A percentile compares a stretch with the other conserved stretches of the same genome.
Conservation (phyloP, 768 basidiomycete species). For the Boletus barrowsii region DNA sequence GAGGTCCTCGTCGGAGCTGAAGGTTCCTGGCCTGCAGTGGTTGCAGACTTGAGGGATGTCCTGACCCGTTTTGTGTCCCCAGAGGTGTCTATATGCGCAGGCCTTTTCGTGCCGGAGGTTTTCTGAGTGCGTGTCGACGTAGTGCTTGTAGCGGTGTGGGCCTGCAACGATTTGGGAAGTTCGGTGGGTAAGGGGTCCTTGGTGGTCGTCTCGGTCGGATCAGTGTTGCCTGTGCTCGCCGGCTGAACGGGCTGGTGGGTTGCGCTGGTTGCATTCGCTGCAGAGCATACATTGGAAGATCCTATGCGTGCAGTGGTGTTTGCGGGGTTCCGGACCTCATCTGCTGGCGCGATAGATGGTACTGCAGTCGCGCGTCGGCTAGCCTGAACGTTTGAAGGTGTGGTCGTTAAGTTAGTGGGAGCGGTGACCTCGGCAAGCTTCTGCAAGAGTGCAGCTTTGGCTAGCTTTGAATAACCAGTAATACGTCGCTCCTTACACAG, state of each 20-base stretch:
- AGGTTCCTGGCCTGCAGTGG: neutral
- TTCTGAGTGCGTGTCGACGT: neutral
- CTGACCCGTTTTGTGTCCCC: constrained; percentile 14
- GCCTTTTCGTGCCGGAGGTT: constrained; percentile 11
- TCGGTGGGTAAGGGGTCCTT: neutral
- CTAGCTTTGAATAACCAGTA: constrained; percentile 64
- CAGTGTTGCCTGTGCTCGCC: neutral
- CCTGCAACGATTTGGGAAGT: neutral
- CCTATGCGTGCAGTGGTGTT: neutral
- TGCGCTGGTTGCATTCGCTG: neutral
- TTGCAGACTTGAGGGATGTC: neutral
- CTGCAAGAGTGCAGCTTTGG: constrained; percentile 54
- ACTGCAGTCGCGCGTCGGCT: neutral
- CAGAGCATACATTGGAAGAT: neutral
- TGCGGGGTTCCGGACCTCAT: neutral
- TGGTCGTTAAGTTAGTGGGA: neutral
- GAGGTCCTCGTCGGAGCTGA: neutral
- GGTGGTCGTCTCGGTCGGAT: neutral
- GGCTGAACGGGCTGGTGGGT: neutral
- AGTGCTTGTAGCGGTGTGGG: neutral
- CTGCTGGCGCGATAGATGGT: neutral
- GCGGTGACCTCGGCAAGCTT: constrained; percentile 33
- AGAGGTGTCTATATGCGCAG: constrained; percentile 19
- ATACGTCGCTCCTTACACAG: constrained; percentile 65
- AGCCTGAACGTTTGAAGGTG: neutral